Evolutionary conservation across 371 early-diverging fungal species (phyloP).

Genomic region (Rhizomucor miehei): DNA sequence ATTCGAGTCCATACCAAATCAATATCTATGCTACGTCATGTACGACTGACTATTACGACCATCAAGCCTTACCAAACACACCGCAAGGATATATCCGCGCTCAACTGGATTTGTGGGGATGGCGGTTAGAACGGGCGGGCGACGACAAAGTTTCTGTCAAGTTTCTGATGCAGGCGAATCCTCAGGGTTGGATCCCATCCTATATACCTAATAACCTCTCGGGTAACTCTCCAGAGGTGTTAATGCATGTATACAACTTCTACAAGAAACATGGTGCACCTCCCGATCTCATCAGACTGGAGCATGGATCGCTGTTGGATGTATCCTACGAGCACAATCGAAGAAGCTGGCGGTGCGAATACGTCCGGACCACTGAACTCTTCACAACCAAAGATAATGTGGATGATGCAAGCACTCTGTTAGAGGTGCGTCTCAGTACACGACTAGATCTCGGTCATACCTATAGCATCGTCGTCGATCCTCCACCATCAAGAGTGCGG

Average conservation of each 20-base stretch:
- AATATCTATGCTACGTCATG: conserved; percentile 52
- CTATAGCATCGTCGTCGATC: conserved; percentile 52
- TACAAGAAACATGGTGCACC: conserved; percentile 49
- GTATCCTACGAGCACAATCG: conserved; percentile 45
- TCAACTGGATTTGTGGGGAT: conserved; percentile 46
- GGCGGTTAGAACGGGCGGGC: conserved; percentile 43
- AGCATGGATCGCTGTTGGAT: conserved; percentile 36
- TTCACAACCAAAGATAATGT: conserved; percentile 2
- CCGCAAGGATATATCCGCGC: conserved; percentile 46
- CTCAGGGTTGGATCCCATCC: conserved; percentile 47
- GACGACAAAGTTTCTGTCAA: conserved; percentile 26
- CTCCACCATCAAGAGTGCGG: conserved; percentile 50
- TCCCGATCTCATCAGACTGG: conserved; percentile 45
- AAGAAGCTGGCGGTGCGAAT: conserved; percentile 53
- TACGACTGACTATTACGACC: conserved; percentile 36
- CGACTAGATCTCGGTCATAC: conserved; percentile 35
- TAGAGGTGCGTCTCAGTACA: conserved; percentile 49
- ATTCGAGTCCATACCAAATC: conserved; percentile 40
- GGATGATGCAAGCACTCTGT: conserved; percentile 9
- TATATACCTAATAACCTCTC: conserved; percentile 38
- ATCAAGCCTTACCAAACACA: conserved; percentile 34
- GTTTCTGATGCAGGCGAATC: conserved; percentile 36
- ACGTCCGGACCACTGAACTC: conserved; percentile 21
- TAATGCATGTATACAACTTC: conserved; percentile 41
- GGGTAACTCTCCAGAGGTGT: conserved; percentile 32